Evolutionary conservation across 2,329 filamentous ascomycete species (phyloP).

Genomic region (Triangularia verruculosa): DNA sequence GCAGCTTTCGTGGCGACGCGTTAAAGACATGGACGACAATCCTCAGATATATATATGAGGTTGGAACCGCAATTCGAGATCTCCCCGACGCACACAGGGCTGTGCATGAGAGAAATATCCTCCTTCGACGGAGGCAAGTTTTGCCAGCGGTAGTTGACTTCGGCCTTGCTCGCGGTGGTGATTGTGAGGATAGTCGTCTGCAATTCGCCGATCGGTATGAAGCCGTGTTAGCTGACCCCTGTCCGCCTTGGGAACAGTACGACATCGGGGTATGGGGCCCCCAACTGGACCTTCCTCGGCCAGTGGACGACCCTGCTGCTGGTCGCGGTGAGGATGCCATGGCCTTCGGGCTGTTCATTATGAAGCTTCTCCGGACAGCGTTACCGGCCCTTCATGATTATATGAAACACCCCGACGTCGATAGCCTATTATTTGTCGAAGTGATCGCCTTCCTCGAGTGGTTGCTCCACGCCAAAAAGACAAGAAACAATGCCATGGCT

Average conservation of each 20-base stretch:
- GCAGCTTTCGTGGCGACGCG: too few species aligned
- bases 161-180: background rate
- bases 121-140: background rate
- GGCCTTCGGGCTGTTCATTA: background rate
- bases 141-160: background rate
- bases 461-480: background rate
- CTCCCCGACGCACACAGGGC: background rate
- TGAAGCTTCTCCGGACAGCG: too few species aligned
- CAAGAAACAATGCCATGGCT: background rate
- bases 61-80: background rate
- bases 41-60: background rate
- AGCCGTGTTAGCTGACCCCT: background rate
- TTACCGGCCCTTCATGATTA: too few species aligned
- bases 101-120: background rate
- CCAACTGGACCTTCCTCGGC: background rate
- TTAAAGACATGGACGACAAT: too few species aligned
- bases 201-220: background rate
- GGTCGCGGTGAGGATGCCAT: background rate
- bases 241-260: background rate
- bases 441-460: too few species aligned
- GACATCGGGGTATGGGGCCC: background rate
- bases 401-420: too few species aligned
- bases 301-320: background rate
- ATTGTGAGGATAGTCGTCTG: background rate
- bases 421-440: too few species aligned